These are phyloP conservation scores for Globisporangium nunn DNA, from an alignment of 352 stramenopile genomes.

Conservation along the genomic window DNA sequence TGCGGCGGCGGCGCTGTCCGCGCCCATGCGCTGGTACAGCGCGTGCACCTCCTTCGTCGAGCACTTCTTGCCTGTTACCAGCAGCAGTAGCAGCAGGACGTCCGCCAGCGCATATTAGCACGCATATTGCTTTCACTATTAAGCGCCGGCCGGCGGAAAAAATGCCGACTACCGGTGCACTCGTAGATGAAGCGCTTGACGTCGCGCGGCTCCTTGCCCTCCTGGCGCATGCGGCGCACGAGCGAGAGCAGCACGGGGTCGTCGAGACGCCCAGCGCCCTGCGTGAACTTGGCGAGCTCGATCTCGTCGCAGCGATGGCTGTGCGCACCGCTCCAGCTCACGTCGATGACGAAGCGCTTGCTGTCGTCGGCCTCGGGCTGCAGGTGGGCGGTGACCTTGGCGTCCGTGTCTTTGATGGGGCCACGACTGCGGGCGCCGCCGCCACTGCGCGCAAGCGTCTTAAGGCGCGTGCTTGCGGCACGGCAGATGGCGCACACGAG, in stretches of 20 bases:
- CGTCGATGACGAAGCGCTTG: conserved; percentile 5
- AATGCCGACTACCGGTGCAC: not conserved
- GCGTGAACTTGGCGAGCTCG: conserved; percentile 1
- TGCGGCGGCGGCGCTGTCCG: not conserved
- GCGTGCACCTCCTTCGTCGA: conserved; percentile 5
- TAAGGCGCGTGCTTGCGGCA: not conserved
- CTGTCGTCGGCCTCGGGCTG: conserved; percentile 2
- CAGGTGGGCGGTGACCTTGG: conserved; percentile 5
- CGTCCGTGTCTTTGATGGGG: conserved; percentile 2
- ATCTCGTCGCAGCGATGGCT: conserved; percentile 4
- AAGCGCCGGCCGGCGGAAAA: too few relatives aligned
- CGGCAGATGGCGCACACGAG: conserved; percentile 5
- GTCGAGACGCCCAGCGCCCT: conserved; percentile 2
- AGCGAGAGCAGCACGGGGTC: conserved; percentile 9
- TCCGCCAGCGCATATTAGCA: not conserved
- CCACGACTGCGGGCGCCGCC: not conserved
- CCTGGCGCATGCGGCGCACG: conserved; percentile 4
- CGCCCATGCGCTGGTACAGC: conserved; percentile 4
- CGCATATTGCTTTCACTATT: not conserved
- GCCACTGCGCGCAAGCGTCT: not conserved
- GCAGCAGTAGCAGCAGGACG: not conserved
- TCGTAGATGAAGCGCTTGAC: conserved; percentile 8
- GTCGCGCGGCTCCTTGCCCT: conserved; percentile 6
- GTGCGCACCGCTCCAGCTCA: conserved; percentile 5
- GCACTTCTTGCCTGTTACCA: conserved; percentile 4